phyloP scores from a whole-genome alignment of 257 asterid genomes.

The Solanum ossicruentum region DNA sequence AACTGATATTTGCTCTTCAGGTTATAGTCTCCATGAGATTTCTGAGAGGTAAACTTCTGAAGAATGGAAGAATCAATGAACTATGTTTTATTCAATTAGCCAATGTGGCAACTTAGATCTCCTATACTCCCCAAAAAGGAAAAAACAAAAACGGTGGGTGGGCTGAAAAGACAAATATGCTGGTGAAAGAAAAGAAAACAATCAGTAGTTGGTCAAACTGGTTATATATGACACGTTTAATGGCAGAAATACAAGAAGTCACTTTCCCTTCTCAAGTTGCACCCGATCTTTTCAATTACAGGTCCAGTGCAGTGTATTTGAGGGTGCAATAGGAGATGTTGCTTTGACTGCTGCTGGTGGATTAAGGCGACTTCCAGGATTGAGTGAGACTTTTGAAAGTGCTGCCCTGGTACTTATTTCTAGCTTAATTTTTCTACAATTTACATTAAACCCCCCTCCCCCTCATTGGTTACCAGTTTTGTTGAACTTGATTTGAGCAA shows the following conservation, averaged over 20 bases:
- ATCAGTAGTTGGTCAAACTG: neutral
- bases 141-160: neutral
- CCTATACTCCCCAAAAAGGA: neutral
- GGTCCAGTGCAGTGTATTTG: slow-evolving; percentile 90
- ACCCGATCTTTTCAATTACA: slow-evolving; percentile 13
- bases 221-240: neutral
- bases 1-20: neutral
- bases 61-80: neutral
- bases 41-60: neutral
- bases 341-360: slow-evolving; percentile 91
- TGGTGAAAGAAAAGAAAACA: neutral
- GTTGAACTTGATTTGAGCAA: neutral
- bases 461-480: neutral
- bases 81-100: neutral
- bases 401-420: slow-evolving; percentile 68
- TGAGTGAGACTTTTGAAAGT: slow-evolving; percentile 58
- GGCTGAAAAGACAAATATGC: neutral
- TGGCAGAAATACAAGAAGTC: neutral
- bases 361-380: slow-evolving; percentile 77
- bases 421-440: neutral
- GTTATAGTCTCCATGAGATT: neutral
- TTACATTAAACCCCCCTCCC: neutral
- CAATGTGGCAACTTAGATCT: neutral
- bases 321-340: slow-evolving; percentile 85
- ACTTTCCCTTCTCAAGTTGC: neutral